Evolutionary conservation across 2,329 filamentous ascomycete genomes (phyloP), one percentile per base, ranked within the genome.

Genomic region (Fusarium burgessii): DNA sequence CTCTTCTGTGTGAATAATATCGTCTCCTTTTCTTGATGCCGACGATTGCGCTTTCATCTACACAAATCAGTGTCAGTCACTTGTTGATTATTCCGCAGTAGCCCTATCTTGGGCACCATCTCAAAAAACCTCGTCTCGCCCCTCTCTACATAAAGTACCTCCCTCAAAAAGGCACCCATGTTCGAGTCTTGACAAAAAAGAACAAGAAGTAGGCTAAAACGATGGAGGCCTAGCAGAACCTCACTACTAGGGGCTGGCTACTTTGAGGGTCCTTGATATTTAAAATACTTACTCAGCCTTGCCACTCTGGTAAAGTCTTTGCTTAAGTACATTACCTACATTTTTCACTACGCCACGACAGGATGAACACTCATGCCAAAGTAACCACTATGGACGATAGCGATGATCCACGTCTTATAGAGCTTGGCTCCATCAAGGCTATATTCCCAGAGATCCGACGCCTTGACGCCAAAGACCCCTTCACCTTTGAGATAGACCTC

Each of bases 401-500:
- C 69, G 84, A 87, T 74, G 86, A 89, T 74, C 82, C 84, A 69
- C 88, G 90, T 52, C 79, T 84, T 58, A 82, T 85, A 49, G 90
- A 92, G 82, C 83, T 92, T 58, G 86, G 84, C 74, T 86, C 89
- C 17, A 84, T 92, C 60, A 81, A 84, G 60, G 88, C 89, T 68
- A 92, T 92, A 74, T 92, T 87, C 70, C 90, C 90, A n/a, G 90
- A 92, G 78, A 86, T 92, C 17, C 82, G 82, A 33, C 79, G 81
- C 12, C 77, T 84, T 23, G 78, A 83, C 47, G 76, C 82, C 10
- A 73, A 83, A 35, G 80, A 84, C 62, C 66, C 67, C n/a, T 85
- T 85, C 73, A 82, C 81, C 11, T 86, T 90, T 76, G 82, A 83
- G 45, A 84, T 91, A 61, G 86, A 89, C 46, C 79, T 91, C 20